Evolutionary conservation across 768 basidiomycete species (phyloP), one percentile per base, ranked within the genome.

Genomic region (Mycena maculata): DNA sequence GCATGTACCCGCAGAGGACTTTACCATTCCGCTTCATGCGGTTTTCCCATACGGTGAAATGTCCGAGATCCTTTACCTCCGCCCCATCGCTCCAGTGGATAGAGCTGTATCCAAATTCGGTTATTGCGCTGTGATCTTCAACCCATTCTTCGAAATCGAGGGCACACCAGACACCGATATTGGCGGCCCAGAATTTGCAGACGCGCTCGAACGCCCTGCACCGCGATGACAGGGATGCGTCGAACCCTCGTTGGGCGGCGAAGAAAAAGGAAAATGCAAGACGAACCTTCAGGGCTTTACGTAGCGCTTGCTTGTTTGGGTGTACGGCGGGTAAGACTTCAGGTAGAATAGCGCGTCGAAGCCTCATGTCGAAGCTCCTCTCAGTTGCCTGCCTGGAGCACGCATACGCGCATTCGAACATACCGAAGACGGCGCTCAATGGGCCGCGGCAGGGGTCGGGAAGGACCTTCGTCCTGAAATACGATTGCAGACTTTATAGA

Each of bases 131-230:
- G 72, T 93, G 90, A 48, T 93, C 91, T 42, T 77, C 77, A 72
- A 95, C 93, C 92, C 92, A 95, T 18, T 85, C 87, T 77, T 95
- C 94, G 68, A 95, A 90, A 75, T 95, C 94, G 59, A 94, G 77
- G 20, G 93, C 88, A 73, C 86, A 86, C 91, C 92, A 95, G 11
- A 86, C 84, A 42, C 92, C 93, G 22, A 76, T 82, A 72, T 88
- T 87, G 63, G 84, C 84, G 0, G 78, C 78, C 89, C 90, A 94
- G 57, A 88, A 81, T 3, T 82, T 74, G 23, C 93, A 88, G 33
- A 89, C 85, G 4, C 85, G 86, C 74, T 94, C 92, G 73, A 94
- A 94, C 18, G 82, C 73, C 54, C 86, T 78, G 16, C 92, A 87
- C 12, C 90, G 84, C n/a, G 84, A 77, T 16, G 79, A 81, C 42